Evolutionary conservation across 139 green algal genomes (phyloP).

Genomic region (Coelastrella sp.): DNA sequence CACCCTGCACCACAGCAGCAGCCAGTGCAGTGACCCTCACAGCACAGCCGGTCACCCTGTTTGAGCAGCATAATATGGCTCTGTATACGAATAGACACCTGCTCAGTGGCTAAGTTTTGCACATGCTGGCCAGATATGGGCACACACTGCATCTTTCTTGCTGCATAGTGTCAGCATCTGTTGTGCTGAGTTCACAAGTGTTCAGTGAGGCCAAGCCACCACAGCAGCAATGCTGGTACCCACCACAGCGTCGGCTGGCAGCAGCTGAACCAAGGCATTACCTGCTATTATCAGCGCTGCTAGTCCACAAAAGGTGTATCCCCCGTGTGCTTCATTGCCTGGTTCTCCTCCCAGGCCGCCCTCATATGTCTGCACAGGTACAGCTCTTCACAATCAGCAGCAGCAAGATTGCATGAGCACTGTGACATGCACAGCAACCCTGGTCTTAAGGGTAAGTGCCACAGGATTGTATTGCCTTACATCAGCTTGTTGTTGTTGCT

Average conservation of each 20-base stretch:
- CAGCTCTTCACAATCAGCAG: not conserved
- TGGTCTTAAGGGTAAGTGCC: no score
- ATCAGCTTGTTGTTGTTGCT: no score
- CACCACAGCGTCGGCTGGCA: no score
- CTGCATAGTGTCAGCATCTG: no score
- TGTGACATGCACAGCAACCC: no score
- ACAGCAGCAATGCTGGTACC: not conserved
- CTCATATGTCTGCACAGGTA: slow-evolving; percentile 81
- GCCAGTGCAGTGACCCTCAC: not conserved
- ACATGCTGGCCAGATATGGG: no score
- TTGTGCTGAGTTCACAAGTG: no score
- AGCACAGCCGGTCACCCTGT: not conserved
- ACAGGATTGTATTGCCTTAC: no score
- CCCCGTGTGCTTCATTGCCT: slow-evolving; percentile 96
- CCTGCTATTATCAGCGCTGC: slow-evolving; percentile 79
- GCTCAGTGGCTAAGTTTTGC: no score
- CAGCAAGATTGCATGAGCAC: not conserved
- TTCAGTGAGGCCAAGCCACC: not conserved
- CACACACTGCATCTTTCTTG: no score
- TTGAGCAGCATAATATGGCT: not conserved
- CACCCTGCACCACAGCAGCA: not conserved
- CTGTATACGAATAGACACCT: no score
- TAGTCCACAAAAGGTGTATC: slow-evolving; percentile 97
- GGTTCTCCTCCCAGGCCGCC: slow-evolving; percentile 96
- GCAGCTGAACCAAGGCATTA: not conserved